A percentile compares a stretch with the other conserved stretches of the same genome.
These are phyloP conservation scores for Periconia sp. DNA, from an alignment of 2,329 filamentous ascomycete species.

Conservation along the genomic window DNA sequence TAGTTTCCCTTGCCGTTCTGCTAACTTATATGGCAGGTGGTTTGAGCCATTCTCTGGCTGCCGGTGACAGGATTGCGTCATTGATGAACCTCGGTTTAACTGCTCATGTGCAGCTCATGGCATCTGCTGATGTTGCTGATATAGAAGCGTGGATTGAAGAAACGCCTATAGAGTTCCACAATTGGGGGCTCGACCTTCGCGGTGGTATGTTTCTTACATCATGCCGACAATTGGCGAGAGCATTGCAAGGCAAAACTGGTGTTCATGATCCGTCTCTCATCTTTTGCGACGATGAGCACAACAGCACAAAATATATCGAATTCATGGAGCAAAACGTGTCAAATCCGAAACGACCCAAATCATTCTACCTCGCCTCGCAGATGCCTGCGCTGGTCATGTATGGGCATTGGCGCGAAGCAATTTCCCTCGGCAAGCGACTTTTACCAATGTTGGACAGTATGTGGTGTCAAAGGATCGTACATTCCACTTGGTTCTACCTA, in stretches of 20 bases:
- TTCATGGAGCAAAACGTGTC: conserved; percentile 50
- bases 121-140: conserved; percentile 68
- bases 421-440: conserved; percentile 46
- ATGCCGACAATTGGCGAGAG: conserved; percentile 66
- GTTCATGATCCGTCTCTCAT: conserved; percentile 55
- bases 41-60: conserved; percentile 65
- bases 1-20: neutral
- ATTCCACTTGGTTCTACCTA: conserved; percentile 47
- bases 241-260: conserved; percentile 73
- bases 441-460: conserved; percentile 45
- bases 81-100: conserved; percentile 71
- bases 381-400: conserved; percentile 47
- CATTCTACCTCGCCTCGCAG: conserved; percentile 66
- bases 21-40: conserved; percentile 43
- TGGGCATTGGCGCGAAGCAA: conserved; percentile 46
- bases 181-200: conserved; percentile 70
- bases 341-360: conserved; percentile 65
- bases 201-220: conserved; percentile 71
- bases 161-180: conserved; percentile 71
- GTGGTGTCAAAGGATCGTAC: conserved; percentile 48
- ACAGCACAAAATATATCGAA: conserved; percentile 58
- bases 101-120: conserved; percentile 68
- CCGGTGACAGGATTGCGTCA: conserved; percentile 71
- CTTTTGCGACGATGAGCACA: conserved; percentile 70
- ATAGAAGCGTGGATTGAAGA: conserved; percentile 71